Evolutionary conservation across 176 grass and related monocot genomes (phyloP).

Genomic region (Triticum monococcum): DNA sequence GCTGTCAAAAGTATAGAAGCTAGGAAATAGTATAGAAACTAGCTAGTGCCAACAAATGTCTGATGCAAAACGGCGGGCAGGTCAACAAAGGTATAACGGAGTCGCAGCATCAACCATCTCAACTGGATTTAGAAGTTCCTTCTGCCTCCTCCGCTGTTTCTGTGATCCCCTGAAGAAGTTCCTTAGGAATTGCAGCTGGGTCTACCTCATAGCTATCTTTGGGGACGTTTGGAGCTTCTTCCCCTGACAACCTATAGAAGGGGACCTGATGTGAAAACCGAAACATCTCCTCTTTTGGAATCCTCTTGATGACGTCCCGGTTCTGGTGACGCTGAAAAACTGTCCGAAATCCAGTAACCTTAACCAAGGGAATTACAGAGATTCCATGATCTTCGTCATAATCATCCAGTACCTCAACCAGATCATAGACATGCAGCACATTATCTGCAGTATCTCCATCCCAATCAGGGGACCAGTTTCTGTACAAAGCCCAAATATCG

Average conservation of each 20-base stretch:
- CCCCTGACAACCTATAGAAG: conserved; percentile 54
- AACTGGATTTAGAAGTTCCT: conserved; percentile 25
- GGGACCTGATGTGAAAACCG: conserved; percentile 68
- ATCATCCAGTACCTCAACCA: conserved; percentile 51
- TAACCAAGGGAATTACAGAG: conserved; percentile 52
- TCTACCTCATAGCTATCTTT: conserved; percentile 55
- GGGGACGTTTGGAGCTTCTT: conserved; percentile 57
- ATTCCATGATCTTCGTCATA: conserved; percentile 55
- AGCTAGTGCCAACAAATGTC: conserved; percentile 1
- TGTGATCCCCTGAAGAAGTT: conserved; percentile 51
- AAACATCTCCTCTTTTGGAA: conserved; percentile 69
- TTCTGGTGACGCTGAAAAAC: conserved; percentile 45
- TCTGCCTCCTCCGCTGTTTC: conserved; percentile 14
- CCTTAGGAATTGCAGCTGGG: conserved; percentile 37
- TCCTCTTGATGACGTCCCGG: conserved; percentile 22
- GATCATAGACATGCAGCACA: conserved; percentile 53
- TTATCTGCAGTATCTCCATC: conserved; percentile 49
- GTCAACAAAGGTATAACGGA: conserved; percentile 16
- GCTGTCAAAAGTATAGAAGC: conserved; percentile 27
- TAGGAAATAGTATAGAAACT: conserved; percentile 27
- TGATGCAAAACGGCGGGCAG: conserved; percentile 25
- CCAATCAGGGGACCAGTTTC: conserved; percentile 64
- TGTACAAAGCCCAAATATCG: conserved; percentile 60
- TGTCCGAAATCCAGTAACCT: conserved; percentile 53
- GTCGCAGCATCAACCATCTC: conserved; percentile 5